Base-by-base conservation (phyloP, 1,139 yeast genomes). In the Kodamaea plutei region DNA sequence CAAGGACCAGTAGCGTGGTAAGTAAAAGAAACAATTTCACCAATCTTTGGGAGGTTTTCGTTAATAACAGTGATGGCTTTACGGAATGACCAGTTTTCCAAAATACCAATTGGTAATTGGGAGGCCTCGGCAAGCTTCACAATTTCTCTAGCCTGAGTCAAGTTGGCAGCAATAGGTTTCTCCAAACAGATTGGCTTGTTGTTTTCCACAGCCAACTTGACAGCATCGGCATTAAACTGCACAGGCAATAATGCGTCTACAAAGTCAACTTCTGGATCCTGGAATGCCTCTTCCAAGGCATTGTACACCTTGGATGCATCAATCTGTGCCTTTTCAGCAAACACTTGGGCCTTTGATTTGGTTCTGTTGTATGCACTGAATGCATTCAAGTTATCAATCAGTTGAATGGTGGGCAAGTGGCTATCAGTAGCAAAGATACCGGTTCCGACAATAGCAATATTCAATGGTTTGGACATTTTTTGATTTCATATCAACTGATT, bases 221-320 rank as follows among this genome's bases (percentile, higher is more conserved):
- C 82, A 4, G 79, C 79, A 26, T 69, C 76, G 29, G 77, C 62
- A 53, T 87, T 89, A 64, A 58, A 73, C 56, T 85, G 91, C 2
- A 80, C 95, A 12, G 97, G 97, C 35, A 89, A 71, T 41, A 88
- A 68, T 3, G 85, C 94, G 54, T 89, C 96, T 14, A 89, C 72
- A 28, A 80, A 73, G 39, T 84, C 91, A 25, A 87, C 73, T 1
- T 70, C 56, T 15, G 76, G 64, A 50, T 84, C 89, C 25, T 62
- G 54, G 48, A 88, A 66, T 14, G 83, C 70, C 15, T 65, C 76
- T 27, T 85, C 95, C 33, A 85, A 54, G 10, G 72, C 56, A 38
- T 78, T 81, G 52, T 73, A 79, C 14, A 89, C 81, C 40, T 76
- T 73, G 6, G 56, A 45, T n/a, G n/a, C n/a, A 14, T 70, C 62